Conservation (phyloP, 2,329 filamentous ascomycete species). For the Verticillium nubilum region DNA sequence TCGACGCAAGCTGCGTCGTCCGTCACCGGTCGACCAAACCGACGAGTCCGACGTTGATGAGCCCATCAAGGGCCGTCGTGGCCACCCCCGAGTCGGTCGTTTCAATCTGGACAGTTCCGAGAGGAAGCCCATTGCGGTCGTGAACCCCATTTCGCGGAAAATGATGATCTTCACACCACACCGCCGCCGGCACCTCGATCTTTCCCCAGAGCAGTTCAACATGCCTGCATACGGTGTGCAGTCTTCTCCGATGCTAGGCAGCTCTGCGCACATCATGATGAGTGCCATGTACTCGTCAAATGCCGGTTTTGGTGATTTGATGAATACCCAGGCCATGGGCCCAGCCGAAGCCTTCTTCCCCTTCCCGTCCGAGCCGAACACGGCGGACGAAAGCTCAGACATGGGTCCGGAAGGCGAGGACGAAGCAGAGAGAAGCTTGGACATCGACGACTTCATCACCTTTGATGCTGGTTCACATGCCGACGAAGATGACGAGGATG, state of each 20-base stretch:
- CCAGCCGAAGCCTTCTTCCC: constrained; percentile 73
- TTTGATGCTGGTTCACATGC: constrained; percentile 59
- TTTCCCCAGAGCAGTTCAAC: constrained; percentile 51
- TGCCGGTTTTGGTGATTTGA: constrained; percentile 45
- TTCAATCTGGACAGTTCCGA: constrained; percentile 49
- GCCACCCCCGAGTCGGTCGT: constrained; percentile 48
- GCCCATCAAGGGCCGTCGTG: constrained; percentile 40
- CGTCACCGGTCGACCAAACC: constrained; percentile 21
- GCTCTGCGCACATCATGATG: constrained; percentile 73
- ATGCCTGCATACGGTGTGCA: constrained; percentile 32
- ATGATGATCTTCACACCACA: constrained; percentile 60
- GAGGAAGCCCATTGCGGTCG: constrained; percentile 53
- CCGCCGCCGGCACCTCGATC: constrained; percentile 40
- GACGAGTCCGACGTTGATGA: constrained; percentile 45
- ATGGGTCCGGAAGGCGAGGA: constrained; percentile 52
- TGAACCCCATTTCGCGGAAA: constrained; percentile 52
- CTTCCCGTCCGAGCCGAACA: constrained; percentile 48
- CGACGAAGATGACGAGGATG: constrained; percentile 46
- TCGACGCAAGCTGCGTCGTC: constrained; percentile 41
- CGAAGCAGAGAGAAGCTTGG: constrained; percentile 58
- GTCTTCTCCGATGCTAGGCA: constrained; percentile 55
- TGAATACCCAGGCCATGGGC: constrained; percentile 63
- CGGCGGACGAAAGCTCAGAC: constrained; percentile 41
- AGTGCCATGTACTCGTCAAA: constrained; percentile 60
- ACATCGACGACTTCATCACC: constrained; percentile 68